Evolutionary conservation across 208 protist genomes (phyloP), one percentile per base, ranked within the genome.

Genomic region (Trypanosoma boissoni): DNA sequence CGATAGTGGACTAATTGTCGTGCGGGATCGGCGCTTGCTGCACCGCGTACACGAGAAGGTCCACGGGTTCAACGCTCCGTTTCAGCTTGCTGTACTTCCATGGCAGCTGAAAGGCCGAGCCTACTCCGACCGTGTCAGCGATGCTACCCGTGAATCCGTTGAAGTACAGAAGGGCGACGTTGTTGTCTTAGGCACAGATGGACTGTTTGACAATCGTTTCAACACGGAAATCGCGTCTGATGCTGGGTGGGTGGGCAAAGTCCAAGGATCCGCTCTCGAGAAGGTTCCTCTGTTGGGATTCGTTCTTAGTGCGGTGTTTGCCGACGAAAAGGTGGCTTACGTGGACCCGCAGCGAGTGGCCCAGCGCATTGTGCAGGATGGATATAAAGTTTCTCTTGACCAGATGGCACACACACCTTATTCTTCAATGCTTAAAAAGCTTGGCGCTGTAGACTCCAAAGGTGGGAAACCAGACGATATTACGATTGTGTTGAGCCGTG

Each of bases 161-260:
- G 58, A 67, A 27, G 86, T 97, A 64, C 62, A 86, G 65, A 88
- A 92, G 65, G 91, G 89, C 50, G 93, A 97, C 59, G 88, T 97
- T n/a, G 70, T 97, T 7, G 73, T 97, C 24, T 58, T 95, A 50
- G 93, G 80, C 58, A 96, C 91, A 16, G 93, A 97, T 64, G 93
- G 93, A n/a, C 82, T 96, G 42, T 97, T 96, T 59, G 93, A 97
- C 69, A 97, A 97, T 74, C 75, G 79, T 56, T 96, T 93, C 72
- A 94, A 94, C 77, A 66, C 67, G 12, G 66, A 94, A 18, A 68
- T 97, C 34, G 83, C 86, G 29, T 53, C 77, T 0, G 82, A 91
- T 43, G 90, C 86, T 9, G 86, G 85, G 9, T 90, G 82, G 83
- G 80, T 96, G 29, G 89, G 89, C 14, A 77, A 78, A 53, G 68